These are phyloP conservation scores for Eimeria tenella DNA, from an alignment of 169 alveolate species.

Conservation along the genomic window DNA sequence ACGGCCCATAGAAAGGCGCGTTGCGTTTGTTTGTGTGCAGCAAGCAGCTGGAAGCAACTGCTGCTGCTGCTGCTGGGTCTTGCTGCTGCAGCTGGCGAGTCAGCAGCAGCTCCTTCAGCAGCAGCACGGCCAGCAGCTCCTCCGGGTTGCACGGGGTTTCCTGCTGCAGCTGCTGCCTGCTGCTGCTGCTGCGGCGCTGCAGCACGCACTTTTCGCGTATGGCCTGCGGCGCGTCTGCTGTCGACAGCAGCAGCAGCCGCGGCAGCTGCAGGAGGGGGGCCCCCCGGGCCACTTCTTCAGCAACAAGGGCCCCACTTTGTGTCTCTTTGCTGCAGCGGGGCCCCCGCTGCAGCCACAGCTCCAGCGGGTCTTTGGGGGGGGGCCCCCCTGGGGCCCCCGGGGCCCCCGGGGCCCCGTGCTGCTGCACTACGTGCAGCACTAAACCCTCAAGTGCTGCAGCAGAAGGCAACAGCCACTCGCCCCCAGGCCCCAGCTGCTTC, in stretches of 20 bases:
- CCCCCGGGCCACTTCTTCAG: slow-evolving; percentile 13
- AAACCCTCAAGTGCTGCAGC: background rate
- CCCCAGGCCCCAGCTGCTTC: slow-evolving; percentile 5
- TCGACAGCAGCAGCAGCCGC: slow-evolving; percentile 4
- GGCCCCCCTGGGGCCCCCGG: background rate
- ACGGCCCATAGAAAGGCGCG: slow-evolving; percentile 39
- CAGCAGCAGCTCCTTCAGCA: slow-evolving; percentile 32
- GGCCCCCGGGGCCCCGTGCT: background rate
- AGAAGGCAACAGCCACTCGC: background rate
- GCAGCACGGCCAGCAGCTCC: slow-evolving; percentile 45
- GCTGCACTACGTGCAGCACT: background rate
- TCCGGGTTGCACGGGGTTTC: background rate
- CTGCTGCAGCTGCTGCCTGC: background rate
- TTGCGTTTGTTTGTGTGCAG: background rate
- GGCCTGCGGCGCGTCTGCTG: slow-evolving; percentile 10
- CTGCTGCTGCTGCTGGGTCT: slow-evolving; percentile 41
- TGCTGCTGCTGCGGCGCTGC: background rate
- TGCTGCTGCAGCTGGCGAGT: slow-evolving; percentile 16
- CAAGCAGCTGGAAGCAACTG: background rate
- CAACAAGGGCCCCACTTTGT: background rate
- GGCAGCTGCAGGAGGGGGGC: slow-evolving; percentile 13
- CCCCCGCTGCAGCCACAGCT: background rate
- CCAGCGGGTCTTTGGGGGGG: background rate
- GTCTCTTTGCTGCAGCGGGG: slow-evolving; percentile 18
- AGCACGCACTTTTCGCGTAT: background rate